A percentile compares a stretch with the other conserved stretches of the same genome.
phyloP scores from a whole-genome alignment of 2,329 filamentous ascomycete species.

The Didymellaceae sp. region DNA sequence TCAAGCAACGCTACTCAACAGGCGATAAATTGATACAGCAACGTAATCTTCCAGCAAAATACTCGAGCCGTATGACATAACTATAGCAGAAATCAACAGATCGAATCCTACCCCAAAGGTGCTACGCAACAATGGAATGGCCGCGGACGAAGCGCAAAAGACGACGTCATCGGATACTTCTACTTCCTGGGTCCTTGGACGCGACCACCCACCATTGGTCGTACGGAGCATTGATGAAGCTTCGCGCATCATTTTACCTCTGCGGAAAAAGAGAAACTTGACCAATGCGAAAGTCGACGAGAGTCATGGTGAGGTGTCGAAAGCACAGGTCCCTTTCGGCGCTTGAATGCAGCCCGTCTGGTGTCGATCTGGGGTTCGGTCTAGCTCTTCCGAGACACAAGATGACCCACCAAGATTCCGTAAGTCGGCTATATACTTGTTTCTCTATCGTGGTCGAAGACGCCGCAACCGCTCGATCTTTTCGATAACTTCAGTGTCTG shows the following conservation, averaged over 20 bases:
- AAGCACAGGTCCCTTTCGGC: neutral
- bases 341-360: neutral
- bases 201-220: neutral
- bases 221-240: neutral
- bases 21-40: neutral
- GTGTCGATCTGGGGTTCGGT: conserved; percentile 8
- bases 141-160: neutral
- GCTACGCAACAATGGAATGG: no score
- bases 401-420: neutral
- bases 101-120: no score
- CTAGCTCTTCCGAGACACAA: conserved; percentile 4
- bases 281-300: neutral
- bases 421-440: conserved; percentile 18
- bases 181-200: no score
- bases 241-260: no score
- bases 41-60: neutral
- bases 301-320: neutral
- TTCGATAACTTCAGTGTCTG: neutral
- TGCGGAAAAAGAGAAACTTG: neutral
- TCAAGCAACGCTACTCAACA: neutral
- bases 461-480: neutral
- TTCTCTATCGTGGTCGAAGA: conserved; percentile 1
- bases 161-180: neutral
- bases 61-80: neutral
- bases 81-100: no score